Evolutionary conservation across 495 filamentous ascomycete species (phyloP).

Genomic region (Daldinia concentrica): DNA sequence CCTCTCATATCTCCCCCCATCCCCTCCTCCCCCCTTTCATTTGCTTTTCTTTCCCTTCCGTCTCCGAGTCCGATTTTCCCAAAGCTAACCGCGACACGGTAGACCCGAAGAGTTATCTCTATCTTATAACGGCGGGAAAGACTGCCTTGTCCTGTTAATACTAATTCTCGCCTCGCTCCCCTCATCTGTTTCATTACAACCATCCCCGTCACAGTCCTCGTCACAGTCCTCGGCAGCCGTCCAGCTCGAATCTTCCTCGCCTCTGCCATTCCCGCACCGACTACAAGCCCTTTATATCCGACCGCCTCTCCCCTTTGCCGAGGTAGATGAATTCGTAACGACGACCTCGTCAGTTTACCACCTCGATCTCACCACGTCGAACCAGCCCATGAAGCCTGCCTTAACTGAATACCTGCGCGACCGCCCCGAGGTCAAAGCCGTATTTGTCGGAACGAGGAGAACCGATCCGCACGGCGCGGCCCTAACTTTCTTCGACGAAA

Average conservation of each 20-base stretch:
- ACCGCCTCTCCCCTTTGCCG: slow-evolving; percentile 78
- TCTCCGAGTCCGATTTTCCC: not conserved
- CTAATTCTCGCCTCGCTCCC: slow-evolving; percentile 80
- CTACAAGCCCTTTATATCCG: slow-evolving; percentile 91
- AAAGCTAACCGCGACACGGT: slow-evolving; percentile 2
- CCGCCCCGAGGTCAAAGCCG: slow-evolving; percentile 72
- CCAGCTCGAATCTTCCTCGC: slow-evolving; percentile 13
- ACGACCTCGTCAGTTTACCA: slow-evolving; percentile 70
- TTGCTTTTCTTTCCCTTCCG: slow-evolving; percentile 17
- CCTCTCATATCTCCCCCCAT: too few relatives aligned
- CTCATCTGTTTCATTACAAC: slow-evolving; percentile 43
- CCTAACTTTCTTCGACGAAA: slow-evolving; percentile 81
- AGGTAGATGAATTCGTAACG: slow-evolving; percentile 85
- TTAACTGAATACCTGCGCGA: slow-evolving; percentile 78
- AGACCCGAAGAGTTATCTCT: slow-evolving; percentile 83
- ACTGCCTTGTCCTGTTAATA: slow-evolving; percentile 93
- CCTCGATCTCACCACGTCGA: slow-evolving; percentile 79
- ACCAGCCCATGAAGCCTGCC: slow-evolving; percentile 79
- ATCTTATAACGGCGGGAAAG: slow-evolving; percentile 98
- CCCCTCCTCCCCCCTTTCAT: slow-evolving; percentile 25
- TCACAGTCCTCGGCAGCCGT: slow-evolving; percentile 5
- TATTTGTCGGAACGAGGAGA: slow-evolving; percentile 90
- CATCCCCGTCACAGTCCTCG: slow-evolving; percentile 32
- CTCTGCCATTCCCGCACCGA: slow-evolving; percentile 44
- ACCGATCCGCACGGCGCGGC: slow-evolving; percentile 90